A percentile compares a stretch with the other conserved stretches of the same genome.
These are phyloP conservation scores for Scedosporium apiospermum DNA, from an alignment of 2,329 filamentous ascomycete species.

Conservation along the genomic window DNA sequence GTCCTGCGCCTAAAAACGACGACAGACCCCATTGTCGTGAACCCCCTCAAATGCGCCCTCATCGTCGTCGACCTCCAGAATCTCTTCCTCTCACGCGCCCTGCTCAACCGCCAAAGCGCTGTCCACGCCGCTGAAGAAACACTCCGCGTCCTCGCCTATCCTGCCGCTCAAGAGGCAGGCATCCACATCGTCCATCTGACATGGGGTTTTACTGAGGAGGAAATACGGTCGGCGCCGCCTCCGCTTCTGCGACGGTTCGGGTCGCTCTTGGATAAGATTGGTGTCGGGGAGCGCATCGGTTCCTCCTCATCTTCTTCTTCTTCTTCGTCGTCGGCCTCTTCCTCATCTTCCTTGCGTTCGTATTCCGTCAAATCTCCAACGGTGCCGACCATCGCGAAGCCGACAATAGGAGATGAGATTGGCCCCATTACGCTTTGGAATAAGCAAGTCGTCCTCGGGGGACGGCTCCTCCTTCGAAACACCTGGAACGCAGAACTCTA, in stretches of 20 bases:
- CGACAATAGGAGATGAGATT: constrained; percentile 30
- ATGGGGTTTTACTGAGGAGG: constrained; percentile 46
- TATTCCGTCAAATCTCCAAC: not conserved
- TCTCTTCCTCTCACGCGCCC: constrained; percentile 30
- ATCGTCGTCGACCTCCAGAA: constrained; percentile 46
- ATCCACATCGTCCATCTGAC: constrained; percentile 40
- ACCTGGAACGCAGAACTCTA: constrained; percentile 48
- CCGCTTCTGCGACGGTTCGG: constrained; percentile 36
- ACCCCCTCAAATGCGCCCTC: constrained; percentile 31
- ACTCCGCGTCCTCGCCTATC: constrained; percentile 6
- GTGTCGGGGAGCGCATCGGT: not conserved
- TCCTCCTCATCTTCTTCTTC: not conserved
- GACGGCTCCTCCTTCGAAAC: constrained; percentile 39
- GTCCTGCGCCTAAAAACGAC: constrained; percentile 16
- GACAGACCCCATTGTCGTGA: constrained; percentile 23
- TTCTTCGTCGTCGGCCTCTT: not conserved
- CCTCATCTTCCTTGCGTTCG: not conserved
- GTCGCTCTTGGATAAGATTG: not conserved
- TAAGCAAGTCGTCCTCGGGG: constrained; percentile 11
- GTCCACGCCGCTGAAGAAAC: constrained; percentile 6
- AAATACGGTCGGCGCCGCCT: constrained; percentile 40
- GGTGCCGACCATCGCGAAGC: not conserved
- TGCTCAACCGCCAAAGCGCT: constrained; percentile 10
- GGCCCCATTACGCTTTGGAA: constrained; percentile 22
- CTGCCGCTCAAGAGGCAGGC: constrained; percentile 7